Base-by-base conservation (phyloP, 495 filamentous ascomycete species). In the Penicillium paxilli region DNA sequence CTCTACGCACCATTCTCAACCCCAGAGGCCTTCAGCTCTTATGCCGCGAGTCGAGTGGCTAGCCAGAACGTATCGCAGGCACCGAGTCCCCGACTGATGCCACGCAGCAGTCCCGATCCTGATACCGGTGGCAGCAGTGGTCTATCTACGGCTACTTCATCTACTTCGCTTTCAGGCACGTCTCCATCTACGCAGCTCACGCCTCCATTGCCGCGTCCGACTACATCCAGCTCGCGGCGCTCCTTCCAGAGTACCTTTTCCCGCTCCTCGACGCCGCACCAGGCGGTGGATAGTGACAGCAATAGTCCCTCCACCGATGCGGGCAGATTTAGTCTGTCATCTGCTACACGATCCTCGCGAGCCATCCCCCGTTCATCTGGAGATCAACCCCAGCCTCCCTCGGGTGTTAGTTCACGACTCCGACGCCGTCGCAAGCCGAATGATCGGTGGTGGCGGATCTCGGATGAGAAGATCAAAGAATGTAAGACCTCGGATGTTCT, bases 381-480 rank as follows among this genome's bases (percentile, higher is more conserved):
- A 4, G 67, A 69, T n/a, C n/a, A n/a, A n/a, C n/a, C n/a, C n/a
- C n/a, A n/a, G 10, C 28, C 38, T 22, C 45, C 60, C 2, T 46
- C 54, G 8, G 59, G 55, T 10, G 57, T 70, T 12, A 53, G 55
- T 24, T 62, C 68, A 14, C 71, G 75, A 20, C 51, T 79, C 17
- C 86, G 80, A 57, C 73, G 77, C 28, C 81, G 77, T 54, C 86
- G 86, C 60, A 83, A 82, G 57, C 60, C 75, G n/a, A 82, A 74
- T 49, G 81, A 89, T 60, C 81, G 89, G 17, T 99, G 94, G 94
- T 99, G 94, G 94, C 83, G 94, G 12, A 97, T 99, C 44, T 97
- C 92, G 33, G 94, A 99, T 65, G 94, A 98, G 30, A 97, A 97
- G 65, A 81, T 98, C 52, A 96, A 93, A 63, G 93, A 97, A 64